A percentile compares a stretch with the other conserved stretches of the same genome.
Evolutionary conservation across 495 filamentous ascomycete genomes (phyloP).

Genomic region (Penicillium manginii): DNA sequence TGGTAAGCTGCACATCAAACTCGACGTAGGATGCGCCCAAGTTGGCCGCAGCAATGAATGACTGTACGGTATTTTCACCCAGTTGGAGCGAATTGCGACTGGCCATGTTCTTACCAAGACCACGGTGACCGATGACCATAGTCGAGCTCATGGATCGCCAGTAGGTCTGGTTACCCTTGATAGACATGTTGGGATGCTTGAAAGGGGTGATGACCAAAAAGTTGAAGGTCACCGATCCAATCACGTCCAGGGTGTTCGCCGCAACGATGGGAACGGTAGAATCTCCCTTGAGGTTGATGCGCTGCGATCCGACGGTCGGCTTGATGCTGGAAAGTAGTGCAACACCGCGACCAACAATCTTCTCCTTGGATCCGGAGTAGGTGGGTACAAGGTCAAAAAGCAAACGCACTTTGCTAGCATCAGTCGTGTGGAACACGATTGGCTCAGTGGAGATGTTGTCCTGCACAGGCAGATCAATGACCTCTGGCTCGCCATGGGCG

Average conservation of each 20-base stretch:
- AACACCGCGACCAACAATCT: conserved; percentile 89
- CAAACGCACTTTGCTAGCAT: conserved; percentile 80
- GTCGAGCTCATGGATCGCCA: conserved; percentile 85
- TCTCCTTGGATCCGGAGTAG: conserved; percentile 85
- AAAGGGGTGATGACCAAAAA: conserved; percentile 96
- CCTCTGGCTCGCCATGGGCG: conserved; percentile 81
- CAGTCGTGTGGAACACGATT: conserved; percentile 79
- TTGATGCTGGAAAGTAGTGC: conserved; percentile 86
- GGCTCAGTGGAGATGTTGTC: conserved; percentile 93
- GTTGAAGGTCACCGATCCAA: conserved; percentile 94
- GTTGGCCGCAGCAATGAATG: conserved; percentile 95
- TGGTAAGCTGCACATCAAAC: conserved; percentile 95
- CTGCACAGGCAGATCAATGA: conserved; percentile 90
- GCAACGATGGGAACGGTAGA: conserved; percentile 89
- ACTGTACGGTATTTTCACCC: conserved; percentile 92
- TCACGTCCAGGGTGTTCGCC: conserved; percentile 79
- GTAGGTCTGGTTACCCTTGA: conserved; percentile 88
- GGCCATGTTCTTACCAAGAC: conserved; percentile 87
- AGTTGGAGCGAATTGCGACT: conserved; percentile 85
- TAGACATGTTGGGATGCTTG: conserved; percentile 87
- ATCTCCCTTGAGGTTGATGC: conserved; percentile 90
- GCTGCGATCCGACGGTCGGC: conserved; percentile 73
- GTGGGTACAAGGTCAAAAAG: conserved; percentile 97
- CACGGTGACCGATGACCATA: conserved; percentile 93
- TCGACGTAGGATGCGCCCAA: conserved; percentile 91